These are phyloP conservation scores for Phytophthora hybrid DNA, from an alignment of 352 stramenopile species.

Conservation along the genomic window DNA sequence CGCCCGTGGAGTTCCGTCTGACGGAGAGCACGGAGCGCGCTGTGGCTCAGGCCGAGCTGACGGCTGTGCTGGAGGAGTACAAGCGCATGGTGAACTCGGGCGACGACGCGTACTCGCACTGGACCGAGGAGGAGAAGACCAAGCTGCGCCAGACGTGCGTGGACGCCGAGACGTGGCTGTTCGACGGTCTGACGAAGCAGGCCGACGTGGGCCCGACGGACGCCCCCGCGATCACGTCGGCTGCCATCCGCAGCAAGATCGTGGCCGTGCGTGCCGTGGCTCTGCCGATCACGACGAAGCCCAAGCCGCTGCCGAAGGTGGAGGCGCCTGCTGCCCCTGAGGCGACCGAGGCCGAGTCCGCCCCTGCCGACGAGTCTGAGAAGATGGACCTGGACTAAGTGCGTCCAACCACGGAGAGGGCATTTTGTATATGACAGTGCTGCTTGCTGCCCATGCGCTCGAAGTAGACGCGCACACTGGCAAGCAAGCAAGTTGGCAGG, in stretches of 20 bases:
- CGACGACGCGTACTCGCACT: constrained; percentile 95
- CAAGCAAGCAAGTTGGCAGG: constrained; percentile 30
- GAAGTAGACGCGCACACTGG: constrained; percentile 29
- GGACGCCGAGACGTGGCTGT: constrained; percentile 95
- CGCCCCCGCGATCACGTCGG: constrained; percentile 93
- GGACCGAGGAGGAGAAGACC: constrained; percentile 95
- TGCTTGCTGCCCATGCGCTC: constrained; percentile 27
- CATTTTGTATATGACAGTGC: constrained; percentile 42
- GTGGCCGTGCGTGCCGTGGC: constrained; percentile 90
- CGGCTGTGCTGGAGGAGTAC: constrained; percentile 95
- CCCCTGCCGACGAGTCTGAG: constrained; percentile 54
- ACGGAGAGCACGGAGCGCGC: constrained; percentile 92
- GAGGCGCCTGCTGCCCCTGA: constrained; percentile 63
- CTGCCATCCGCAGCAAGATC: constrained; percentile 91
- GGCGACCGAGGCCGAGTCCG: constrained; percentile 49
- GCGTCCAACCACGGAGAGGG: constrained; percentile 8
- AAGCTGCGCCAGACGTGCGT: constrained; percentile 93
- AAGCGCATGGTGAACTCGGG: constrained; percentile 95
- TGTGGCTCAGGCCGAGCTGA: constrained; percentile 90
- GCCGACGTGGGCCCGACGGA: constrained; percentile 81
- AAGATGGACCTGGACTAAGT: constrained; percentile 92
- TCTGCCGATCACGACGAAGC: constrained; percentile 97
- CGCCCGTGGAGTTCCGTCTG: constrained; percentile 94
- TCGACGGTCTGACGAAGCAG: constrained; percentile 97
- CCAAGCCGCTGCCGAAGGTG: constrained; percentile 90